Base-by-base conservation (phyloP, 2,329 filamentous ascomycete genomes). In the Cordyceps militaris region DNA sequence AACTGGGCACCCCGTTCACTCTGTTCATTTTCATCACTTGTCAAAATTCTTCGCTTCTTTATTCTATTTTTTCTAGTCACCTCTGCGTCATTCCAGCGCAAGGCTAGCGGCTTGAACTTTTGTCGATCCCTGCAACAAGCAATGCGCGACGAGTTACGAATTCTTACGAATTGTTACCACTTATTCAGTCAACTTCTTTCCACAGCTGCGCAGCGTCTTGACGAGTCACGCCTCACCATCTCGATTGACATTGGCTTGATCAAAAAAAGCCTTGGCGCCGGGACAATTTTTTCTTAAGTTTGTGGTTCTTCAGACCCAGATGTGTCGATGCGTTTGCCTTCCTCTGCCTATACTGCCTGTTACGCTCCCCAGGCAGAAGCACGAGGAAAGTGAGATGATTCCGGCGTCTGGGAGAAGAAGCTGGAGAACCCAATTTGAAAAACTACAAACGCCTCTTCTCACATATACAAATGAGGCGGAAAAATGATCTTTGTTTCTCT, bases 311-410 rank as follows among this genome's bases (percentile, higher is more conserved):
- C 64, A 65, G 64, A 63, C 66, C 51, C 36, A 16, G 26, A 32
- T 21, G 7, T 9, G 6, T 48, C 24, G 30, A 48, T 6, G 32
- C 24, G 4, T 19, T 40, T 19, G 10, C 38, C 23, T 47, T 28
- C 24, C 16, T 51, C 19, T 11, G 44, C 28, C 47, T 56, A 34
- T 47, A 57, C 34, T 52, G 64, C 70, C 70, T 72, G 70, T 72
- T 68, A 72, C 65, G 70, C 70, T 61, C 63, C 63, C 65, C 70
- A 72, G 70, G 70, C 67, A 66, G 66, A 60, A 66, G 57, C 3
- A 46, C 11, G n/a, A 65, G 66, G 64, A 65, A 65, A 61, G 51
- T n/a, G 32, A 34, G 21, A 19, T 19, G 30, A 19, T 13, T 47
- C 26, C 14, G 30, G 32, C 19, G 10, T 3, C n/a, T 40, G 13